Evolutionary conservation across 2,329 filamentous ascomycete species (phyloP).

Genomic region (Aspergillus luchuensis): DNA sequence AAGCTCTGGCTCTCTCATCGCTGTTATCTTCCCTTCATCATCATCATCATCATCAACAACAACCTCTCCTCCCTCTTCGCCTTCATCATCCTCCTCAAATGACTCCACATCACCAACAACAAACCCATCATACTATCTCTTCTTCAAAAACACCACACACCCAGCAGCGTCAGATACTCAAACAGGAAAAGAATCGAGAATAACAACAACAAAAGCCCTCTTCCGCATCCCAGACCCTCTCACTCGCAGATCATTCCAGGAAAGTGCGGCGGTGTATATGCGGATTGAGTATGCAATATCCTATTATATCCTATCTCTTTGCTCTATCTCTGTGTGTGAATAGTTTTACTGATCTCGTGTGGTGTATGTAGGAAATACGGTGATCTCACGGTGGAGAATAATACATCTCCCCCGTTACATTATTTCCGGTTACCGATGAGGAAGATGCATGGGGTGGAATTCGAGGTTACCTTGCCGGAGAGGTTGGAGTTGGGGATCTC

Average conservation of each 20-base stretch:
- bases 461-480: constrained; percentile 34
- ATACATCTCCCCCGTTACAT: constrained; percentile 22
- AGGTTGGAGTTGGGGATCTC: constrained; percentile 38
- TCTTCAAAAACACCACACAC: constrained; percentile 28
- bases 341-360: not conserved
- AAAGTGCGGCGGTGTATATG: constrained; percentile 27
- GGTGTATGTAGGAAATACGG: constrained; percentile 22
- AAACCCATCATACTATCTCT: constrained; percentile 29
- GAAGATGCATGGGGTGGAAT: constrained; percentile 6
- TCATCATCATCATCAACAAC: constrained; percentile 36
- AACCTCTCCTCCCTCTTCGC: constrained; percentile 15
- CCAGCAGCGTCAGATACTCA: not conserved
- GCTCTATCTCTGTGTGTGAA: not conserved
- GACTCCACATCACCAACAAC: constrained; percentile 32
- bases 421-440: constrained; percentile 25
- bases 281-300: constrained; percentile 35
- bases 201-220: constrained; percentile 23
- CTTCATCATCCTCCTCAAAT: constrained; percentile 18
- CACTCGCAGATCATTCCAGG: constrained; percentile 19
- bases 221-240: constrained; percentile 29
- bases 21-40: constrained; percentile 34
- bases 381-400: constrained; percentile 24
- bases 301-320: not conserved
- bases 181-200: not conserved
- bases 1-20: constrained; percentile 44